Evolutionary conservation across 2,329 filamentous ascomycete species (phyloP).

Genomic region (Beauveria brongniartii): DNA sequence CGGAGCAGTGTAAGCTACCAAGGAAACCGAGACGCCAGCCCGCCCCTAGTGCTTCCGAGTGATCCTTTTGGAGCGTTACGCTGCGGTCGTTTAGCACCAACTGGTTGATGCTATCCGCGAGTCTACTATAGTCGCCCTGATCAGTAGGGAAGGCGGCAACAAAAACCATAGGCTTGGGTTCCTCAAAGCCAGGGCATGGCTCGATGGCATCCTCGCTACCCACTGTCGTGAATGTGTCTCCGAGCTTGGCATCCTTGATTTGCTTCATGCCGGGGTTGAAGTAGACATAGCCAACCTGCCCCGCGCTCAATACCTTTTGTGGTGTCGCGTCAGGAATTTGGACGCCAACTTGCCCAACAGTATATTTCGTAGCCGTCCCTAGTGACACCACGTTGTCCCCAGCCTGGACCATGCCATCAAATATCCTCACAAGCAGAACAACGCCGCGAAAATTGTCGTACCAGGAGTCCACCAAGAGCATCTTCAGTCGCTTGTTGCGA

Average conservation of each 20-base stretch:
- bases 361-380: conserved; percentile 82
- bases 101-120: conserved; percentile 91
- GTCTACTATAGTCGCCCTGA: conserved; percentile 73
- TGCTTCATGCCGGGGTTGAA: conserved; percentile 99
- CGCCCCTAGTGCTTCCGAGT: conserved; percentile 84
- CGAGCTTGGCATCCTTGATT: conserved; percentile 90
- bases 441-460: conserved; percentile 96
- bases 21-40: conserved; percentile 93
- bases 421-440: conserved; percentile 80
- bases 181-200: conserved; percentile 85
- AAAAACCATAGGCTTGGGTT: conserved; percentile 98
- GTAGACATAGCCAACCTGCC: conserved; percentile 91
- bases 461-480: conserved; percentile 95
- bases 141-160: conserved; percentile 94
- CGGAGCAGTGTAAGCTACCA: conserved; percentile 96
- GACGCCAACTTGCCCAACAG: conserved; percentile 91
- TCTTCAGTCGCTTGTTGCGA: conserved; percentile 60
- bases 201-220: conserved; percentile 69
- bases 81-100: conserved; percentile 91
- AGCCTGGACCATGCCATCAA: conserved; percentile 74
- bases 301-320: conserved; percentile 72
- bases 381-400: conserved; percentile 85
- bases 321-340: conserved; percentile 86
- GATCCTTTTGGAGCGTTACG: conserved; percentile 88
- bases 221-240: conserved; percentile 84